phyloP scores from a whole-genome alignment of 176 grass and related monocot species.

The Ensete glaucum region DNA sequence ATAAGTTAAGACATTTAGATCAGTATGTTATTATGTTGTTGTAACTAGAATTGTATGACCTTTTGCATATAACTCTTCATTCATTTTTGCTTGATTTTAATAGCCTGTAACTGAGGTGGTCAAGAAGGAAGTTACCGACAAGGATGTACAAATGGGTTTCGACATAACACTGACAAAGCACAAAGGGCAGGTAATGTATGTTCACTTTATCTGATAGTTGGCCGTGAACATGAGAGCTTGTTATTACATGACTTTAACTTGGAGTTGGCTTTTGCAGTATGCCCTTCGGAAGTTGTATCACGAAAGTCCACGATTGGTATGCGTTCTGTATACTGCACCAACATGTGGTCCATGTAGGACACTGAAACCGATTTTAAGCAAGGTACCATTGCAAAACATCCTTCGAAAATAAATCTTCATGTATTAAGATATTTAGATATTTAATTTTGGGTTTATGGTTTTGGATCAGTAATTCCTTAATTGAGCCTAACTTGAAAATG shows the following conservation, averaged over 20 bases:
- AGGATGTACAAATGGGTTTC: constrained; percentile 86
- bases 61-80: constrained; percentile 18
- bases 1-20: background rate
- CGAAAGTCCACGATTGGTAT: constrained; percentile 76
- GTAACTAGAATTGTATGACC: background rate
- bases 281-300: constrained; percentile 91
- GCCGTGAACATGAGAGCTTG: background rate
- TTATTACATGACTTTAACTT: background rate
- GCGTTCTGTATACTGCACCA: constrained; percentile 90
- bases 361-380: constrained; percentile 92
- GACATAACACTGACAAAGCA: constrained; percentile 77
- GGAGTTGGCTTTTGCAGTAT: constrained; percentile 52
- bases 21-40: background rate
- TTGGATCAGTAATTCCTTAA: too few relatives aligned
- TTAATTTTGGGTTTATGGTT: background rate
- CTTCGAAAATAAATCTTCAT: background rate
- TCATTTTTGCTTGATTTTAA: constrained; percentile 16
- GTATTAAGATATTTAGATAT: background rate
- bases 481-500: too few relatives aligned
- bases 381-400: constrained; percentile 47
- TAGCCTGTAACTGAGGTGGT: constrained; percentile 70
- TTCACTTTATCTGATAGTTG: constrained; percentile 12
- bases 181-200: constrained; percentile 65
- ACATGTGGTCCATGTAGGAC: constrained; percentile 99
- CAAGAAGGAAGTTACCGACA: constrained; percentile 64